Evolutionary conservation across 2,329 filamentous ascomycete genomes (phyloP).

Genomic region (Nothopassalora personata): DNA sequence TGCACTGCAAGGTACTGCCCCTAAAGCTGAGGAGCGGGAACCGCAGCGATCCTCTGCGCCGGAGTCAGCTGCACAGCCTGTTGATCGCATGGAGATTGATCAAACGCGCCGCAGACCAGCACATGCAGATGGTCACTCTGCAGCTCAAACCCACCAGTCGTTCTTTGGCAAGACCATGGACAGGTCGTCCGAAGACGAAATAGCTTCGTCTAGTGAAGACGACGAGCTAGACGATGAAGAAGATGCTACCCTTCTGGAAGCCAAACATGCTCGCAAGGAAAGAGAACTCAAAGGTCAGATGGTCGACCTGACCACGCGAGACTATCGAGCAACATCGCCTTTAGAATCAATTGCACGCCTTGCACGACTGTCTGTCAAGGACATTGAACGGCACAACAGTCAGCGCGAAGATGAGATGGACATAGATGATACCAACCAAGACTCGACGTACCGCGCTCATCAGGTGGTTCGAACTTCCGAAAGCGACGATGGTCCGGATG

Average conservation of each 20-base stretch:
- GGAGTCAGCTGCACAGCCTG: constrained; percentile 4
- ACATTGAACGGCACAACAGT: constrained; percentile 25
- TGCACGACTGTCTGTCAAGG: constrained; percentile 33
- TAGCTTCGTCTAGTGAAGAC: constrained; percentile 38
- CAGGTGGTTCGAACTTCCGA: constrained; percentile 24
- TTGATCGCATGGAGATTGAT: constrained; percentile 27
- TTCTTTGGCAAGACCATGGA: constrained; percentile 30
- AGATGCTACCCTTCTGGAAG: constrained; percentile 43
- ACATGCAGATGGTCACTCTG: constrained; percentile 23
- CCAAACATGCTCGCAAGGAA: constrained; percentile 44
- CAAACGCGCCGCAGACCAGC: constrained; percentile 11
- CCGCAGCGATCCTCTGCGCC: constrained; percentile 1
- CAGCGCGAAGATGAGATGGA: constrained; percentile 26
- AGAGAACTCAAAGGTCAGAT: constrained; percentile 40
- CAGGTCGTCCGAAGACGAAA: constrained; percentile 20
- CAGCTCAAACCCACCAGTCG: constrained; percentile 21
- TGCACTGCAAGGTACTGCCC: constrained; percentile 2
- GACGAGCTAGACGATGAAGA: constrained; percentile 46
- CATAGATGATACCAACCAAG: constrained; percentile 13
- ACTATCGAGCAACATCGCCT: constrained; percentile 40
- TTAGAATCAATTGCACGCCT: constrained; percentile 41
- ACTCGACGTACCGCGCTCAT: constrained; percentile 5
- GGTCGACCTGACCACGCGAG: constrained; percentile 38
- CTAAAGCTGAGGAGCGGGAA: constrained; percentile 14
- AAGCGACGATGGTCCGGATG: constrained; percentile 29